These are phyloP conservation scores for Aspergillus sp. DNA, from an alignment of 2,329 filamentous ascomycete species.

Conservation along the genomic window DNA sequence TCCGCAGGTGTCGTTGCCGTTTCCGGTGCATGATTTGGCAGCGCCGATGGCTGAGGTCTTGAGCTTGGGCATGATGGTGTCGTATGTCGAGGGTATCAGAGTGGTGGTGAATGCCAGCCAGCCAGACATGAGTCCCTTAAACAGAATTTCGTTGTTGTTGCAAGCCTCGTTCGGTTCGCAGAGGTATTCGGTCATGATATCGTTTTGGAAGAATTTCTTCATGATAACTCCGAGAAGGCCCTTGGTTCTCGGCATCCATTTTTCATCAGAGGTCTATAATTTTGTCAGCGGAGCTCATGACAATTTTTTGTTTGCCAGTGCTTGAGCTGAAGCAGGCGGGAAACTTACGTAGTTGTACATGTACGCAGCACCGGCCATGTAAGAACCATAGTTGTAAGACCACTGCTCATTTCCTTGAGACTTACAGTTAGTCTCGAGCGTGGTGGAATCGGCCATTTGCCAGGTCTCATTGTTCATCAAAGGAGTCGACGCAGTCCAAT, in stretches of 20 bases:
- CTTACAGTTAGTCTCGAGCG: slow-evolving; percentile 46
- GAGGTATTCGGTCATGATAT: slow-evolving; percentile 61
- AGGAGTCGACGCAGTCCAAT: slow-evolving; percentile 51
- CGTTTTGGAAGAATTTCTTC: slow-evolving; percentile 50
- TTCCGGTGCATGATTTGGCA: slow-evolving; percentile 58
- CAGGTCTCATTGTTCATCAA: slow-evolving; percentile 48
- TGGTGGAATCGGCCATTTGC: slow-evolving; percentile 54
- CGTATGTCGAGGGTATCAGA: slow-evolving; percentile 55
- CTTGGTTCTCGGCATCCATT: slow-evolving; percentile 56
- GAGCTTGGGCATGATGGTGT: slow-evolving; percentile 55
- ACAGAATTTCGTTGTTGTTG: slow-evolving; percentile 66
- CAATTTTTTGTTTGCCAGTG: slow-evolving; percentile 17
- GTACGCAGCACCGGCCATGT: slow-evolving; percentile 53
- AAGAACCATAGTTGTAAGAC: slow-evolving; percentile 55
- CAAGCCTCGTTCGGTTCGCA: slow-evolving; percentile 62
- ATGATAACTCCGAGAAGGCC: slow-evolving; percentile 50
- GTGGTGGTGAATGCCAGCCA: slow-evolving; percentile 61
- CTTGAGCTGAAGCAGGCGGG: slow-evolving; percentile 6
- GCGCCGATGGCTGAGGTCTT: slow-evolving; percentile 56
- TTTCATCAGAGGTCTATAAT: slow-evolving; percentile 35
- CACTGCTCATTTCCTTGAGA: slow-evolving; percentile 51
- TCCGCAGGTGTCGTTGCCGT: slow-evolving; percentile 51
- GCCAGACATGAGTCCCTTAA: slow-evolving; percentile 67
- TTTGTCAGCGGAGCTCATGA: slow-evolving; percentile 6
- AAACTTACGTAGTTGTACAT: slow-evolving; percentile 50